Evolutionary conservation across 345 rosid species (phyloP), one percentile per base, ranked within the genome.

Genomic region (Dipteronia sinensis): DNA sequence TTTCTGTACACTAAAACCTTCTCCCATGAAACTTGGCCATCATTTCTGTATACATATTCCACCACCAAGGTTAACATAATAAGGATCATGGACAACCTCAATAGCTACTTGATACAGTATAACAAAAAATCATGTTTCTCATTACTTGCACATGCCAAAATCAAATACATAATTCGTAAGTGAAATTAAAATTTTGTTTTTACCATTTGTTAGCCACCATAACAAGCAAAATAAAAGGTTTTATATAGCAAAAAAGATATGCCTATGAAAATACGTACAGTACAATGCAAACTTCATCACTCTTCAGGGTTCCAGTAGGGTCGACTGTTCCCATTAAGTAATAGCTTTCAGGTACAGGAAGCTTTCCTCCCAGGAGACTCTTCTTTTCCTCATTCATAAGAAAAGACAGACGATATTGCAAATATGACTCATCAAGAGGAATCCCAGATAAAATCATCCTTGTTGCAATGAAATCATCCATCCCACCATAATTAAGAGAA

Each of bases 281-380:
- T 67, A 95, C 90, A 56, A 95, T 79, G 82, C 97, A 85, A 78
- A 95, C 95, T 95, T 95, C 92, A 85, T 86, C 83, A 15, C 81
- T 74, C 84, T 87, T 82, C 19, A 95, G 84, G 74, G 51, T 72
- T 73, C 89, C 90, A 0, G 98, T 89, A 65, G 98, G 98, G 82
- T 95, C 95, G 23, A 81, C 89, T 15, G 95, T 95, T 34, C 98
- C 98, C 98, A 95, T 91, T 15, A 95, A 80, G 85, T 95, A 89
- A 77, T 86, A 90, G 25, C 93, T 89, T 40, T 95, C 98, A 0
- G 88, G 46, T 10, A 93, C 71, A 10, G 87, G 94, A 74, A 95
- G 87, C 74, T 15, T 93, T 66, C 95, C 98, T 55, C 58, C 86
- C 70, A 58, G 81, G 31, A 95, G 91, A 79, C 77, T 77, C 42